Percentiles rank a stretch among this genome's conserved stretches.
phyloP scores from a whole-genome alignment of 2,329 filamentous ascomycete species.

The Lomentospora prolificans region DNA sequence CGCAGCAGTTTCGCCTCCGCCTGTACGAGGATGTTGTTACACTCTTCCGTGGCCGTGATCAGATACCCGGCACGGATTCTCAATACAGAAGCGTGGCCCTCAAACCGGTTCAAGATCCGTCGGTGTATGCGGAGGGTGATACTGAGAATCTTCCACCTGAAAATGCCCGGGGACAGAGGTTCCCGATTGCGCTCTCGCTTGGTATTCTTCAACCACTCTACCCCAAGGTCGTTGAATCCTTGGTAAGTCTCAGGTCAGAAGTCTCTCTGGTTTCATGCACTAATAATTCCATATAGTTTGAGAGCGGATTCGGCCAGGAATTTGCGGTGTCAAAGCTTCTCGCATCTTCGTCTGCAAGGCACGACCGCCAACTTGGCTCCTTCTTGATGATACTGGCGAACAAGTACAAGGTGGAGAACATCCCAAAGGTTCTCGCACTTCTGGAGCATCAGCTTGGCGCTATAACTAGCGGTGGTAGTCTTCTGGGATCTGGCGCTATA shows the following conservation, averaged over 20 bases:
- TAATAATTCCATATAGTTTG: too few relatives aligned
- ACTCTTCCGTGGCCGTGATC: constrained; percentile 23
- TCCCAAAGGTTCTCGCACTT: constrained; percentile 11
- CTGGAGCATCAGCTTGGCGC: constrained; percentile 15
- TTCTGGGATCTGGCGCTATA: not conserved
- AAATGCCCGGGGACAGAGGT: not conserved
- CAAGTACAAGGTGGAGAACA: constrained; percentile 30
- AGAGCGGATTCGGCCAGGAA: constrained; percentile 24
- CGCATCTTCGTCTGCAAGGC: not conserved
- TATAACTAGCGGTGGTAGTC: not conserved
- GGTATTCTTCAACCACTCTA: constrained; percentile 27
- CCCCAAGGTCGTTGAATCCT: constrained; percentile 24
- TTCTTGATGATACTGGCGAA: constrained; percentile 33
- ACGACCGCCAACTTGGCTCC: constrained; percentile 5
- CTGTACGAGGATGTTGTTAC: constrained; percentile 24
- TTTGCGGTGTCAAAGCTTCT: constrained; percentile 16
- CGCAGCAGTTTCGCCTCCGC: constrained; percentile 23
- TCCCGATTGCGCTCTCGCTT: constrained; percentile 20
- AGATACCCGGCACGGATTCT: not conserved
- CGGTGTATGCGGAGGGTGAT: constrained; percentile 6
- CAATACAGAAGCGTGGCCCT: not conserved
- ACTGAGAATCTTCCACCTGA: not conserved
- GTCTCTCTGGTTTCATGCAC: too few relatives aligned
- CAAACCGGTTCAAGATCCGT: not conserved
- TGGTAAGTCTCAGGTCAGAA: too few relatives aligned